These are phyloP conservation scores for Cicer pinnatifidum DNA, from an alignment of 306 rosid species.

Conservation along the genomic window DNA sequence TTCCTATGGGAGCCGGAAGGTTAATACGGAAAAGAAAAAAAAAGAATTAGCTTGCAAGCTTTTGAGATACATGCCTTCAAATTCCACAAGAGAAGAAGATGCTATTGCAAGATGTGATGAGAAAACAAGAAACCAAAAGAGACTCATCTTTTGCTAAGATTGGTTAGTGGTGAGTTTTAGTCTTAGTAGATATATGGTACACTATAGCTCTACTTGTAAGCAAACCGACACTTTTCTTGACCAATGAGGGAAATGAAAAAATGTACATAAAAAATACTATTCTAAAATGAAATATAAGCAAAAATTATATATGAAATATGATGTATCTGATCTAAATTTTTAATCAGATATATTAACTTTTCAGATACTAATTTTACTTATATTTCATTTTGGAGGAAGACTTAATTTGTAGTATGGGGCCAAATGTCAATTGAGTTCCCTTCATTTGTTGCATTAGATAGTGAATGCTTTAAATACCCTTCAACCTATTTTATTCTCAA, in stretches of 20 bases:
- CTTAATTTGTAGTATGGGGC: background rate
- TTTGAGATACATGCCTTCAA: conserved; percentile 53
- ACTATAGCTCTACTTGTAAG: background rate
- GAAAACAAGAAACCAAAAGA: conserved; percentile 53
- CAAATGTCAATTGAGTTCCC: conserved; percentile 13
- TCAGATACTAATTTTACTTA: too few relatives aligned
- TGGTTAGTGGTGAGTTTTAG: conserved; percentile 6
- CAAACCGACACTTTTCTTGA: conserved; percentile 42
- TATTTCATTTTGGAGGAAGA: too few relatives aligned
- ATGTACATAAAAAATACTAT: background rate
- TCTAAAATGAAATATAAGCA: too few relatives aligned
- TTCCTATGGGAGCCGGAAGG: too few relatives aligned
- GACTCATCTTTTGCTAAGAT: conserved; percentile 42
- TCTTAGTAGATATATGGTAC: conserved; percentile 36
- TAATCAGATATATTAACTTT: too few relatives aligned
- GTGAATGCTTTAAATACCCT: conserved; percentile 44
- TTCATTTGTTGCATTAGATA: conserved; percentile 12
- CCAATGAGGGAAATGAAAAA: conserved; percentile 2
- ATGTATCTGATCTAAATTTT: too few relatives aligned
- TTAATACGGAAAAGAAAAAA: too few relatives aligned
- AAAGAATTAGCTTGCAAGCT: background rate
- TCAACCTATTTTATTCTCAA: conserved; percentile 18
- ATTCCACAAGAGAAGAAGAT: conserved; percentile 47
- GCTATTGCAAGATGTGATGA: conserved; percentile 49
- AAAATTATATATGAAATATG: too few relatives aligned